phyloP scores from a whole-genome alignment of 768 basidiomycete species.

The Psilocybe cyanescens region DNA sequence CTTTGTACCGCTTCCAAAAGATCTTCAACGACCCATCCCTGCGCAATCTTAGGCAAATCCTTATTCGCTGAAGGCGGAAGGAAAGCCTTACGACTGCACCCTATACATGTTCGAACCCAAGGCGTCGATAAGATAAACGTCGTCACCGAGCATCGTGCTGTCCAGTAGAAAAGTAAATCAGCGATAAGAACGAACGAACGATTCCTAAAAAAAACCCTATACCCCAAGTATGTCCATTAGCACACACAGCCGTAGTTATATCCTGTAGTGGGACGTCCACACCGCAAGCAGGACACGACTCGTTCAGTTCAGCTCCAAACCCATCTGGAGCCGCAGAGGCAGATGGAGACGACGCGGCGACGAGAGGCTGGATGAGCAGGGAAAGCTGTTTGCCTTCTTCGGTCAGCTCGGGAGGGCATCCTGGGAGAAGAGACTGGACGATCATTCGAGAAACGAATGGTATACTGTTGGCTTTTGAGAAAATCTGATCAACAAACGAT shows the following conservation, averaged over 20 bases:
- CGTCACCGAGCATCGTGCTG: conserved; percentile 82
- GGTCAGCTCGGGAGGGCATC: conserved; percentile 43
- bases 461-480: conserved; percentile 55
- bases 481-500: neutral
- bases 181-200: neutral
- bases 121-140: conserved; percentile 82
- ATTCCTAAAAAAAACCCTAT: conserved; percentile 27
- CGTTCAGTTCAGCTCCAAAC: conserved; percentile 49
- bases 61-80: conserved; percentile 51
- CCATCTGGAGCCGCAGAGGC: conserved; percentile 16
- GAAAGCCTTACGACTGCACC: conserved; percentile 81
- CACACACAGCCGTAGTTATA: conserved; percentile 63
- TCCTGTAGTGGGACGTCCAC: conserved; percentile 62
- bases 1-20: conserved; percentile 66
- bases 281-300: conserved; percentile 78
- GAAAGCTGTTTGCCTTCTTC: conserved; percentile 38
- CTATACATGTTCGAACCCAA: conserved; percentile 77
- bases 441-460: conserved; percentile 69
- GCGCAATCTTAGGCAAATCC: conserved; percentile 46
- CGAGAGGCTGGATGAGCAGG: conserved; percentile 26
- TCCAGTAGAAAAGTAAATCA: conserved; percentile 19
- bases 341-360: conserved; percentile 9
- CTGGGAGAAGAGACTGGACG: conserved; percentile 60
- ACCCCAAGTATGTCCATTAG: conserved; percentile 82
- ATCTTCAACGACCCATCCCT: conserved; percentile 68